A percentile compares a stretch with the other conserved stretches of the same genome.
Evolutionary conservation across 176 grass and related monocot species (phyloP).

Genomic region (Calamus simplicifolius): DNA sequence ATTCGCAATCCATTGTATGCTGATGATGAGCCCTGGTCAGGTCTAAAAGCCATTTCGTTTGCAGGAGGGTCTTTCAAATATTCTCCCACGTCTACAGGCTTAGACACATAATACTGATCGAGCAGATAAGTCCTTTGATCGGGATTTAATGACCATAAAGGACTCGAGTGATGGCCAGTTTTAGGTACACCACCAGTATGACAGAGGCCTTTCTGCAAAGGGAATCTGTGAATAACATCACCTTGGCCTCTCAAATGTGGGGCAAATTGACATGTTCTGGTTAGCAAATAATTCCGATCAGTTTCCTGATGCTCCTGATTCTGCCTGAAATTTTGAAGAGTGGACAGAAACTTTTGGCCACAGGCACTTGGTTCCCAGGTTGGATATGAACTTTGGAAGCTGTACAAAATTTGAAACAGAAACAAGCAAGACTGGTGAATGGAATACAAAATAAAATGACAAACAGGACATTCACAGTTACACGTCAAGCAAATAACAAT

Average conservation of each 20-base stretch:
- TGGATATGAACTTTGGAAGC: constrained; percentile 84
- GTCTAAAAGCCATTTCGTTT: constrained; percentile 8
- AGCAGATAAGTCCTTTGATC: constrained; percentile 25
- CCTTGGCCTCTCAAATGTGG: constrained; percentile 31
- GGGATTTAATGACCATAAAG: too few species aligned
- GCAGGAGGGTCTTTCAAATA: constrained; percentile 23
- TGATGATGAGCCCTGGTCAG: constrained; percentile 1
- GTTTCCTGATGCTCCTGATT: constrained; percentile 33
- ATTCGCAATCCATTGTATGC: constrained; percentile 18
- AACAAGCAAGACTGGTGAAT: constrained; percentile 5
- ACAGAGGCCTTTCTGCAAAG: constrained; percentile 38
- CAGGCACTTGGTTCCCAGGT: constrained; percentile 55
- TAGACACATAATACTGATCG: constrained; percentile 75
- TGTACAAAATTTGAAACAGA: constrained; percentile 25
- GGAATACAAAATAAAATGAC: not conserved
- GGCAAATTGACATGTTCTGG: constrained; percentile 39
- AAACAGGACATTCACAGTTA: too few species aligned
- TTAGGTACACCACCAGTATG: too few species aligned
- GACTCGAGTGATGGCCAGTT: too few species aligned
- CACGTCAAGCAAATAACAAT: too few species aligned
- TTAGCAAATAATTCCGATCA: constrained; percentile 37
- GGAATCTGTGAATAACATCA: constrained; percentile 29
- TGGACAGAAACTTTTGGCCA: constrained; percentile 65
- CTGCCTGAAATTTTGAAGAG: constrained; percentile 79
- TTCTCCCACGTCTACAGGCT: constrained; percentile 17